Conservation (phyloP, 257 asterid genomes). For the Solanum sejunctum region DNA sequence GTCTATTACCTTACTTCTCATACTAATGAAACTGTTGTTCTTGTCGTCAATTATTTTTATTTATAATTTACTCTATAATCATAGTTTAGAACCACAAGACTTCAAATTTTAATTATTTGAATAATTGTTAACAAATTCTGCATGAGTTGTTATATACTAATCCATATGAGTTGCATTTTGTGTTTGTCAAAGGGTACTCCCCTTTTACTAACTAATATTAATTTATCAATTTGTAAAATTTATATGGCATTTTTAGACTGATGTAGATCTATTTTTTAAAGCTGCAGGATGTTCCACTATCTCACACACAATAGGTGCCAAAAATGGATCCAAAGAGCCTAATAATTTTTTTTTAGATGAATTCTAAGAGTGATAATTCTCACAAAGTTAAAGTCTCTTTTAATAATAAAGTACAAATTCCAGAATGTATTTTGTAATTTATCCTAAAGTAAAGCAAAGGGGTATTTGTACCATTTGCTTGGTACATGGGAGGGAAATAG, state of each 20-base stretch:
- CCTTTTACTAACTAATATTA: neutral
- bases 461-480: neutral
- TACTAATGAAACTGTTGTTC: neutral
- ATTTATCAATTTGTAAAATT: neutral
- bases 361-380: rapidly evolving
- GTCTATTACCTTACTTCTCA: neutral
- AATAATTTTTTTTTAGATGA: neutral
- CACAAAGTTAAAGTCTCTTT: neutral
- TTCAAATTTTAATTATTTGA: neutral
- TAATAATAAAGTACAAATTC: neutral
- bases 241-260: neutral
- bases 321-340: neutral
- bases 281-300: neutral
- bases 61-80: neutral
- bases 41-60: neutral
- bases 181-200: neutral
- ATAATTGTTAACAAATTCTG: neutral
- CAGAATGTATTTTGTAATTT: neutral
- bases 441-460: neutral
- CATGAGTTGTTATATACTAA: neutral
- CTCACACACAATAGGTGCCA: neutral
- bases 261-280: neutral
- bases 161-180: neutral
- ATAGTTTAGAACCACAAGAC: neutral
- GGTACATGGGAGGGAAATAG: neutral